A percentile compares a stretch with the other conserved stretches of the same genome.
Evolutionary conservation across 768 basidiomycete genomes (phyloP).

Genomic region (Coprinopsis cinerea): DNA sequence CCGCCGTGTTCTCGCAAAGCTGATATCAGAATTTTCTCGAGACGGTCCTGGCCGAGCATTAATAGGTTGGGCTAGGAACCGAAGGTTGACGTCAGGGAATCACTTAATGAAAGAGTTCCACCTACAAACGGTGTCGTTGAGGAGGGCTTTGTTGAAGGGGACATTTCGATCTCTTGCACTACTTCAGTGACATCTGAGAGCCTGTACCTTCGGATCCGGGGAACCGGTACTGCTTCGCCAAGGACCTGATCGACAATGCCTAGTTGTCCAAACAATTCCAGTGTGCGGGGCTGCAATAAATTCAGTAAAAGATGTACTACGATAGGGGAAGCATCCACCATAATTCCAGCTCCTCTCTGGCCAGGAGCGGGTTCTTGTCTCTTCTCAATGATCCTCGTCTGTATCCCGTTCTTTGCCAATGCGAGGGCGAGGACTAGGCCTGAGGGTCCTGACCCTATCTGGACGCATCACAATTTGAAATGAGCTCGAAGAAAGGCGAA

Average conservation of each 20-base stretch:
- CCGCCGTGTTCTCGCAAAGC: slow-evolving; percentile 25
- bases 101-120: not conserved
- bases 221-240: not conserved
- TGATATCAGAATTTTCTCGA: slow-evolving; percentile 30
- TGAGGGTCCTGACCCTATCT: not conserved
- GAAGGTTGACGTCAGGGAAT: too few species aligned
- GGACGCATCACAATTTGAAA: not conserved
- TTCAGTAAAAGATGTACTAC: too few species aligned
- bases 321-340: too few species aligned
- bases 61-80: slow-evolving; percentile 17
- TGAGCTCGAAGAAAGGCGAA: too few species aligned
- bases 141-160: not conserved
- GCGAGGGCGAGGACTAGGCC: not conserved
- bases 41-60: slow-evolving; percentile 27
- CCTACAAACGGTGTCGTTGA: not conserved
- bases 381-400: not conserved
- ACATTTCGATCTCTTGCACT: not conserved
- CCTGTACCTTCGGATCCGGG: not conserved
- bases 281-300: not conserved
- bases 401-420: not conserved
- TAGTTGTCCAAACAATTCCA: not conserved
- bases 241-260: not conserved
- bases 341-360: not conserved
- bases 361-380: not conserved
- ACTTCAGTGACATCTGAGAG: not conserved